These are phyloP conservation scores for Crithidia mellificae DNA, from an alignment of 208 protist genomes.

Conservation along the genomic window DNA sequence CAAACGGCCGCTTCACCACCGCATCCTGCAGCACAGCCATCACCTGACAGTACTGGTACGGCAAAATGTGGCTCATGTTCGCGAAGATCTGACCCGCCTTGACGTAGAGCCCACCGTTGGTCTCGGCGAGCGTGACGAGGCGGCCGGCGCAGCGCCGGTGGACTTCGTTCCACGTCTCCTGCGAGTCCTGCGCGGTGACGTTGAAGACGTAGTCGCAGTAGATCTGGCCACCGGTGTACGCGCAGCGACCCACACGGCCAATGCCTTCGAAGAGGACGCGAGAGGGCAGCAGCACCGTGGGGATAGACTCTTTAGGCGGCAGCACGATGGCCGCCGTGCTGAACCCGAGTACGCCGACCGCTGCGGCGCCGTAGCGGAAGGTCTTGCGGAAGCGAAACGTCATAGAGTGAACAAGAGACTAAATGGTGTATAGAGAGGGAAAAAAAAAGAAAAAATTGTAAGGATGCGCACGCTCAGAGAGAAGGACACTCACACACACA, in stretches of 20 bases:
- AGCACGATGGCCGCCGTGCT: conserved; percentile 43
- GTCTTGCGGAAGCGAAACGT: conserved; percentile 16
- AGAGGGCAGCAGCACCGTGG: conserved; percentile 55
- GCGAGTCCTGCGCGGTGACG: conserved; percentile 37
- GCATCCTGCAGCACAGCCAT: conserved; percentile 85
- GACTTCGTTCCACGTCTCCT: conserved; percentile 75
- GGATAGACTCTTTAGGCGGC: conserved; percentile 74
- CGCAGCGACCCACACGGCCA: conserved; percentile 79
- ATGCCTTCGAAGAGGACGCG: conserved; percentile 82
- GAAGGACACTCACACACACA: too few relatives aligned
- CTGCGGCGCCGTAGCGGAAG: conserved; percentile 29
- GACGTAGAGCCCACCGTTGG: conserved; percentile 93
- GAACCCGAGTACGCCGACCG: conserved; percentile 23
- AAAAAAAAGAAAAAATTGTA: too few relatives aligned
- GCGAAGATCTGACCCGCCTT: conserved; percentile 95
- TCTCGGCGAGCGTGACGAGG: conserved; percentile 77
- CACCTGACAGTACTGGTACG: conserved; percentile 83
- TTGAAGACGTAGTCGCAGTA: conserved; percentile 75
- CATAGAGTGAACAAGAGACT: conserved; percentile 6
- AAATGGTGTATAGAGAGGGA: too few relatives aligned
- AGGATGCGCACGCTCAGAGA: too few relatives aligned
- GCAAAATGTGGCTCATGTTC: conserved; percentile 93
- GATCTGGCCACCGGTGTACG: conserved; percentile 57
- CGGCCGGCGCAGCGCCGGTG: conserved; percentile 77
- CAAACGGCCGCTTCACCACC: conserved; percentile 70